Conservation (phyloP, 2,329 filamentous ascomycete genomes). For the Gnomoniopsis sp. region DNA sequence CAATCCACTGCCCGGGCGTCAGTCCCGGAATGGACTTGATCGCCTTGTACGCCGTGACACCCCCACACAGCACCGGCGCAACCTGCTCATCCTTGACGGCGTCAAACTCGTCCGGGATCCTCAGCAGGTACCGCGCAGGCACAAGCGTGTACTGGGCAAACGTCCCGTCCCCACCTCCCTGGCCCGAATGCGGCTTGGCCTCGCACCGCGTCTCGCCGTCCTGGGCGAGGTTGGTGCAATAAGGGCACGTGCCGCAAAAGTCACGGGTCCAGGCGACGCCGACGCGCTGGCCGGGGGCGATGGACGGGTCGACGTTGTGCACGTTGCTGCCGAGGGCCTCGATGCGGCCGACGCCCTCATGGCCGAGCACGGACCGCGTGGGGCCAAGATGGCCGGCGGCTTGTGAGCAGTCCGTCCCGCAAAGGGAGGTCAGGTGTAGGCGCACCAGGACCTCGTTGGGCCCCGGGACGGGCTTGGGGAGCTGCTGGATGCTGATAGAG, state of each 20-base stretch:
- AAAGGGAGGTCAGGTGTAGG: conserved; percentile 33
- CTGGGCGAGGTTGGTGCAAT: conserved; percentile 23
- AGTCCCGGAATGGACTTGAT: conserved; percentile 29
- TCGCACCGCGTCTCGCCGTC: conserved; percentile 35
- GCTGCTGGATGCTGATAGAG: conserved; percentile 20
- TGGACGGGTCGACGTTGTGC: conserved; percentile 19
- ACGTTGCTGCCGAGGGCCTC: conserved; percentile 34
- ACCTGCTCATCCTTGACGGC: conserved; percentile 32
- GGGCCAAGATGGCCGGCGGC: conserved; percentile 35
- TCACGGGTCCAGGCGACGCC: conserved; percentile 39
- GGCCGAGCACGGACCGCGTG: conserved; percentile 33
- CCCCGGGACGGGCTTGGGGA: conserved; percentile 25
- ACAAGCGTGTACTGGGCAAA: conserved; percentile 37
- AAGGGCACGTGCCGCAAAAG: conserved; percentile 31
- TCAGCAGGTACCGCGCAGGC: conserved; percentile 31
- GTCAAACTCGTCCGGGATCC: conserved; percentile 27
- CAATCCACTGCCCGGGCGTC: conserved; percentile 33
- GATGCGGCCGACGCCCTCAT: conserved; percentile 42
- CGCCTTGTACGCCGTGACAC: conserved; percentile 41
- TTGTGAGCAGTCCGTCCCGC: conserved; percentile 36
- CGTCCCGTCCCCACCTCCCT: conserved; percentile 31
- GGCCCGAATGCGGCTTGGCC: conserved; percentile 30
- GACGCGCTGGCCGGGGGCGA: conserved; percentile 31
- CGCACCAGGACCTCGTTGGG: conserved; percentile 33
- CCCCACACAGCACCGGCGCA: conserved; percentile 39